phyloP scores from a whole-genome alignment of 768 basidiomycete genomes.

The Dentipellis sp. region DNA sequence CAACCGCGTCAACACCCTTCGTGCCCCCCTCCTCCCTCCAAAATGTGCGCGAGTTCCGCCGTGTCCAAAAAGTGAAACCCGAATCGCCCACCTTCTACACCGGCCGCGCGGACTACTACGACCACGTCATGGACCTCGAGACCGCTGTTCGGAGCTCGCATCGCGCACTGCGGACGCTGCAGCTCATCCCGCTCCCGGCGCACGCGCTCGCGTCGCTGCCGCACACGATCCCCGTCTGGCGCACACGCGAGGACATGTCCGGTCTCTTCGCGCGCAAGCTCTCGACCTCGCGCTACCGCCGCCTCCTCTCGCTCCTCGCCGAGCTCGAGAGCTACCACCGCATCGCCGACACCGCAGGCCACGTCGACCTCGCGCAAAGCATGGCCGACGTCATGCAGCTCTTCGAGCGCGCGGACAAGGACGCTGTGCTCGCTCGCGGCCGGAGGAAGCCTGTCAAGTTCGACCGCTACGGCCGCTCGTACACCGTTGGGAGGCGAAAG shows the following conservation, averaged over 20 bases:
- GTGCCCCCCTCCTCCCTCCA: conserved; percentile 23
- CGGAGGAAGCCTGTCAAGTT: conserved; percentile 49
- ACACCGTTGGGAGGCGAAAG: conserved; percentile 81
- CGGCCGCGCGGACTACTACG: conserved; percentile 64
- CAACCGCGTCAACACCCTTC: conserved; percentile 17
- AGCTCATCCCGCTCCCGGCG: conserved; percentile 73
- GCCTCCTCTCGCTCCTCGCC: conserved; percentile 49
- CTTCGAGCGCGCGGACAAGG: conserved; percentile 56
- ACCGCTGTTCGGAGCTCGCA: conserved; percentile 49
- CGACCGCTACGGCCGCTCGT: conserved; percentile 77
- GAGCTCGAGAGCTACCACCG: conserved; percentile 55
- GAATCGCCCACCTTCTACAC: conserved; percentile 80
- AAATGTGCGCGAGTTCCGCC: conserved; percentile 5
- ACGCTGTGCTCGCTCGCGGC: conserved; percentile 36
- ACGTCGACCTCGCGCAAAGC: conserved; percentile 41
- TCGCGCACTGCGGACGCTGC: conserved; percentile 47
- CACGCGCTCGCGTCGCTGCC: conserved; percentile 55
- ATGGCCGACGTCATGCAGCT: conserved; percentile 44
- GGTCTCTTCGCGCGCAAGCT: conserved; percentile 48
- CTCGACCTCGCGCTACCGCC: conserved; percentile 62
- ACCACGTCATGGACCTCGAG: conserved; percentile 61
- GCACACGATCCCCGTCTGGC: conserved; percentile 59
- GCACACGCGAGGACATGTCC: conserved; percentile 49
- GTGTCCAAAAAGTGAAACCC: conserved; percentile 29
- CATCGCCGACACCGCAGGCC: conserved; percentile 51